Conservation (phyloP, 2,329 filamentous ascomycete species). For the Periglandula ipomoeae region DNA sequence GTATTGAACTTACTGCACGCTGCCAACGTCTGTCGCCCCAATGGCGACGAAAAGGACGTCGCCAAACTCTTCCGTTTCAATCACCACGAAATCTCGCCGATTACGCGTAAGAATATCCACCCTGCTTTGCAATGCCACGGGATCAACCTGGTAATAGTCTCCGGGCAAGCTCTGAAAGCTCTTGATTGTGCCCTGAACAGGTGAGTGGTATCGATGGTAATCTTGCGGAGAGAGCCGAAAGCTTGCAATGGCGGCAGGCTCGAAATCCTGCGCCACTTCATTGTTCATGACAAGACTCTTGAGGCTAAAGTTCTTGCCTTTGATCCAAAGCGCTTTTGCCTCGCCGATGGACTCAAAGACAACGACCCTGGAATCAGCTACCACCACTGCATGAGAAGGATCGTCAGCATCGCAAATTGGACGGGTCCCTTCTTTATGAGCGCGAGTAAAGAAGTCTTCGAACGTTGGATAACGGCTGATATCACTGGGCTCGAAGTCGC, state of each 20-base stretch:
- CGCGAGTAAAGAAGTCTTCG: constrained; percentile 29
- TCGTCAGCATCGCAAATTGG: constrained; percentile 19
- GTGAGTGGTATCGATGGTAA: constrained; percentile 36
- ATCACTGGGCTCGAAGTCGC: constrained; percentile 26
- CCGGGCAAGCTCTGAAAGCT: constrained; percentile 29
- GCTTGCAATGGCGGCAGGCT: constrained; percentile 27
- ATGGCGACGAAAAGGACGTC: constrained; percentile 33
- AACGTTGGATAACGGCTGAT: constrained; percentile 24
- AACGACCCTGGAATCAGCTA: constrained; percentile 28
- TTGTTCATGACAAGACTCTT: constrained; percentile 26
- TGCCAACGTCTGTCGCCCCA: constrained; percentile 29
- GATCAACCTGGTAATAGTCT: constrained; percentile 34
- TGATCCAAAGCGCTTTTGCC: constrained; percentile 30
- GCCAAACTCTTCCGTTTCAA: constrained; percentile 29
- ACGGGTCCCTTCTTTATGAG: constrained; percentile 20
- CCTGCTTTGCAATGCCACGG: constrained; percentile 19
- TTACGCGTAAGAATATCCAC: constrained; percentile 30
- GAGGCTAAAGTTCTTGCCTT: constrained; percentile 33
- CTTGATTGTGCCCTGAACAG: constrained; percentile 28
- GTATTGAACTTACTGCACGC: constrained; percentile 24
- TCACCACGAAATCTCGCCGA: constrained; percentile 25
- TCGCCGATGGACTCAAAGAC: constrained; percentile 24
- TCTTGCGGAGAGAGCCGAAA: constrained; percentile 34
- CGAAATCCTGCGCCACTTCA: constrained; percentile 22
- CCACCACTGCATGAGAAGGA: constrained; percentile 19